Conservation (phyloP, 2,329 filamentous ascomycete genomes). For the Zasmidium angulare region DNA sequence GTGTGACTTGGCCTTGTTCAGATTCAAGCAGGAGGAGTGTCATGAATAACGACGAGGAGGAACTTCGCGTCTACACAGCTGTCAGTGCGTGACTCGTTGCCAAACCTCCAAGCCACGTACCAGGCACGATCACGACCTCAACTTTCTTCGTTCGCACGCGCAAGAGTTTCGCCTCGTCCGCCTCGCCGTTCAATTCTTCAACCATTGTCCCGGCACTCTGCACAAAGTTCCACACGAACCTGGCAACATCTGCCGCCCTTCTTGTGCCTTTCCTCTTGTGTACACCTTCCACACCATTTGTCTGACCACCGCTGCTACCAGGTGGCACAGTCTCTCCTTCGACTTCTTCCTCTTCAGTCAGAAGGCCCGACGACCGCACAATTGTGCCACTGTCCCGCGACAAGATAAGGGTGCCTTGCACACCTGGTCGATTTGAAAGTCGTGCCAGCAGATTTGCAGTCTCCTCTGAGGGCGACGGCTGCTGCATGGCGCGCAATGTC, state of each 20-base stretch:
- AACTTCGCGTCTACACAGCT: slow-evolving; percentile 63
- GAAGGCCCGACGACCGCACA: slow-evolving; percentile 70
- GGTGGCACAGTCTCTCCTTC: slow-evolving; percentile 41
- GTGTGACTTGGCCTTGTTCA: not conserved
- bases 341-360: slow-evolving; percentile 57
- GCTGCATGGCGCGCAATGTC: slow-evolving; percentile 26
- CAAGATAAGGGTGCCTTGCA: slow-evolving; percentile 74
- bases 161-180: slow-evolving; percentile 76
- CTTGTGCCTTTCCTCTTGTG: slow-evolving; percentile 43
- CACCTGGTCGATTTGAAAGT: slow-evolving; percentile 73
- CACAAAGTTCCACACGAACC: slow-evolving; percentile 74
- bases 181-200: slow-evolving; percentile 70
- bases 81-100: slow-evolving; percentile 1
- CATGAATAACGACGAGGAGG: slow-evolving; percentile 75
- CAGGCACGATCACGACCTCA: slow-evolving; percentile 77
- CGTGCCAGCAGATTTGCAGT: slow-evolving; percentile 65
- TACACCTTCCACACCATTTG: slow-evolving; percentile 21
- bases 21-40: slow-evolving; percentile 67
- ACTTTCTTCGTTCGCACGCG: slow-evolving; percentile 80
- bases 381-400: slow-evolving; percentile 71
- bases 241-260: slow-evolving; percentile 68
- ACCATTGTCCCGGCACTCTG: slow-evolving; percentile 67
- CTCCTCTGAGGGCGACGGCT: slow-evolving; percentile 49
- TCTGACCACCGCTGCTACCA: slow-evolving; percentile 16
- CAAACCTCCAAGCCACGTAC: slow-evolving; percentile 33